Conservation (phyloP, 1,139 yeast genomes). For the Torulaspora globosa region DNA sequence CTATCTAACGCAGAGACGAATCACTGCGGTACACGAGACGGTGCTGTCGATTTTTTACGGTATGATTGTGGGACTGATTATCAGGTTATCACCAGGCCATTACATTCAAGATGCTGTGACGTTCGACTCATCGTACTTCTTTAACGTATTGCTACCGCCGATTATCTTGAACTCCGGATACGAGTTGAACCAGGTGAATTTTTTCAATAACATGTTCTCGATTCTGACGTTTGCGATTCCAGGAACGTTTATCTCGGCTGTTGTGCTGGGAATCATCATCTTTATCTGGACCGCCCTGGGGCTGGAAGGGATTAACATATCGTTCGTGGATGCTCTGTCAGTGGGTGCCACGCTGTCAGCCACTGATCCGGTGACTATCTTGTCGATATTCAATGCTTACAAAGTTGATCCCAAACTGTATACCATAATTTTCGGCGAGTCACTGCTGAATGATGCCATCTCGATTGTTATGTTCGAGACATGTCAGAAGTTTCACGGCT, state of each 20-base stretch:
- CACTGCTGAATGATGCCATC: constrained; percentile 91
- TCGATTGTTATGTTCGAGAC: constrained; percentile 99
- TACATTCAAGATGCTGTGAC: constrained; percentile 96
- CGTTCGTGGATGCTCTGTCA: constrained; percentile 92
- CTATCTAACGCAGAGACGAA: constrained; percentile 83
- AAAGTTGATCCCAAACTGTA: constrained; percentile 96
- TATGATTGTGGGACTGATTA: constrained; percentile 88
- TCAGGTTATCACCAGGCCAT: constrained; percentile 90
- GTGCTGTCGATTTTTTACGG: constrained; percentile 95
- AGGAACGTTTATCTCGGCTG: constrained; percentile 88
- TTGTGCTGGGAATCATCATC: constrained; percentile 79
- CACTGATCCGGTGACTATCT: constrained; percentile 95
- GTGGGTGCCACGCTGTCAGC: constrained; percentile 98
- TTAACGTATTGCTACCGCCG: constrained; percentile 91
- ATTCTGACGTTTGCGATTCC: constrained; percentile 94
- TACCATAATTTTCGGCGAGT: constrained; percentile 95
- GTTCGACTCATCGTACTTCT: constrained; percentile 89
- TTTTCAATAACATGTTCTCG: constrained; percentile 86
- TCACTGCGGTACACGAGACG: constrained; percentile 94
- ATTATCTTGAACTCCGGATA: constrained; percentile 94
- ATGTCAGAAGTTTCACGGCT: constrained; percentile 92
- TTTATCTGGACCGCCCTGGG: constrained; percentile 92
- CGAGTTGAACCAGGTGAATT: constrained; percentile 91
- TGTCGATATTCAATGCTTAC: constrained; percentile 94
- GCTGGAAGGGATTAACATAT: constrained; percentile 77